Conservation (phyloP, 2,329 filamentous ascomycete genomes). For the Fusarium sp. region DNA sequence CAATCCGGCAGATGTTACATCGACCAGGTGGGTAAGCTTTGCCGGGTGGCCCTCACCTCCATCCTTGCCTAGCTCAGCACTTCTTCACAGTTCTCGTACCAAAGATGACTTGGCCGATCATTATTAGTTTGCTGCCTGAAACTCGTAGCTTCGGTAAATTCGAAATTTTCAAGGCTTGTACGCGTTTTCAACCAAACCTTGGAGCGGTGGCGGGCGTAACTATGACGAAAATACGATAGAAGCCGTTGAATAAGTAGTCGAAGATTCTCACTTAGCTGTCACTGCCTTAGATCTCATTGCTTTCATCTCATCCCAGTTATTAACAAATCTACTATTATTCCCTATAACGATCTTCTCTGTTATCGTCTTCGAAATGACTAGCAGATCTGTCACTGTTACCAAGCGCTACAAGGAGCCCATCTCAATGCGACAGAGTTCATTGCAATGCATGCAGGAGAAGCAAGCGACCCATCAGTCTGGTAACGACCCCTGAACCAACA, state of each 20-base stretch:
- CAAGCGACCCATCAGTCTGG: slow-evolving; percentile 18
- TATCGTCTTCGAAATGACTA: neutral
- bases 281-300: neutral
- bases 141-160: slow-evolving; percentile 7
- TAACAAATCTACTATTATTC: neutral
- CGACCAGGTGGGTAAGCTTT: neutral
- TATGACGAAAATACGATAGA: neutral
- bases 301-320: neutral
- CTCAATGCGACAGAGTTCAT: neutral
- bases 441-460: neutral
- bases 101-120: neutral
- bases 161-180: neutral
- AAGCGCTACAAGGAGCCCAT: neutral
- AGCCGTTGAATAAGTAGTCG: slow-evolving; percentile 10
- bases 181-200: neutral
- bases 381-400: slow-evolving; percentile 10
- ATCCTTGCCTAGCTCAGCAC: neutral
- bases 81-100: neutral
- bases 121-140: slow-evolving; percentile 4
- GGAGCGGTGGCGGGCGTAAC: neutral
- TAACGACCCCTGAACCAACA: slow-evolving; percentile 19
- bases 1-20: neutral
- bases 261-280: neutral
- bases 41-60: neutral
- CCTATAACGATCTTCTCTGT: neutral